Evolutionary conservation across 352 stramenopile genomes (phyloP).

Genomic region (Plasmopara muralis): DNA sequence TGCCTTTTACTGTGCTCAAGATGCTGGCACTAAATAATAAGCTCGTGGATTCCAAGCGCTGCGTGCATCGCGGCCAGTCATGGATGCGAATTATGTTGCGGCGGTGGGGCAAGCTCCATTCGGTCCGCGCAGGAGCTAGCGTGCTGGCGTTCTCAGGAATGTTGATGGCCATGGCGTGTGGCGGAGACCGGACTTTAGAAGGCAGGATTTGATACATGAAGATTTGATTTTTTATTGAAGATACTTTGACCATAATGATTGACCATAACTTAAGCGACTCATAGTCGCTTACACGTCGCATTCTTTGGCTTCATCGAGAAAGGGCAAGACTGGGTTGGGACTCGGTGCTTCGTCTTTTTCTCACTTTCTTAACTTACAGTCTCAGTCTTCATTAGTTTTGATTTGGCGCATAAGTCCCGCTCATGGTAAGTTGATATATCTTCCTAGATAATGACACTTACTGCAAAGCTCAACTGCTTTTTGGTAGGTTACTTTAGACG

Average conservation of each 20-base stretch:
- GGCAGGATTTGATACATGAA: not conserved
- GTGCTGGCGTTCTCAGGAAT: conserved; percentile 51
- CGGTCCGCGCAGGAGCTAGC: conserved; percentile 43
- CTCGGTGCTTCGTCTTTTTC: conserved; percentile 1
- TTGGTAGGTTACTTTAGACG: conserved; percentile 16
- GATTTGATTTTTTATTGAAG: not conserved
- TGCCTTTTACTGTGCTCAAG: conserved; percentile 59
- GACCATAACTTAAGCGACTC: conserved; percentile 20
- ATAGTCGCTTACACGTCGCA: conserved; percentile 22
- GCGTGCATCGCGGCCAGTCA: conserved; percentile 26
- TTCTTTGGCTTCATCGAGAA: conserved; percentile 16
- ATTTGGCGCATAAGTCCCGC: conserved; percentile 5
- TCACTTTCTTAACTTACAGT: not conserved
- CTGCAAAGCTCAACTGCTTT: not conserved
- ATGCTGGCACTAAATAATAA: conserved; percentile 64
- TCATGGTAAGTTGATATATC: conserved; percentile 15
- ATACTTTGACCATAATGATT: not conserved
- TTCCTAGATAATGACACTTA: not conserved
- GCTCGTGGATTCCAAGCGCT: conserved; percentile 43
- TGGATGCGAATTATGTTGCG: conserved; percentile 53
- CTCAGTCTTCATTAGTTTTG: not conserved
- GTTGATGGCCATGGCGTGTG: conserved; percentile 51
- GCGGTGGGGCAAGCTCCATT: conserved; percentile 51
- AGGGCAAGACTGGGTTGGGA: conserved; percentile 4
- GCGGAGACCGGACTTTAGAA: conserved; percentile 18